Conservation (phyloP, 331 rosid species). For the Telfairia occidentalis region DNA sequence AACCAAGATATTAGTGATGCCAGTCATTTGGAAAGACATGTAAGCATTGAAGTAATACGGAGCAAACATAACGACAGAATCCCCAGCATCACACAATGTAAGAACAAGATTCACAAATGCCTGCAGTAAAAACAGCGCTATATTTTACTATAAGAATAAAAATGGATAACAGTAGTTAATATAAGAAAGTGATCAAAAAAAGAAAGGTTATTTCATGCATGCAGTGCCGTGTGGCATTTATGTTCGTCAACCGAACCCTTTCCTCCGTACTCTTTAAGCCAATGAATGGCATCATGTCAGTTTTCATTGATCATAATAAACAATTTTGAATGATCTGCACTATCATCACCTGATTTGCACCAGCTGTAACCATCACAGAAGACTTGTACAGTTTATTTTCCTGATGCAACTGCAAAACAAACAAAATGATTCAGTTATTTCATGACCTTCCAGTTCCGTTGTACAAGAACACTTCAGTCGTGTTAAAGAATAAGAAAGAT, state of each 20-base stretch:
- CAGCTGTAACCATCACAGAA: conserved; percentile 95
- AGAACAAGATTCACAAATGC: conserved; percentile 95
- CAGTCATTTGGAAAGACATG: conserved; percentile 99
- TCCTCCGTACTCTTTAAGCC: neutral
- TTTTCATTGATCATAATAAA: neutral
- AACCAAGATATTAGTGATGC: conserved; percentile 66
- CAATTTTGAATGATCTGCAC: conserved; percentile 8
- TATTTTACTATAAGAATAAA: neutral
- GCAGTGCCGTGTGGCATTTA: neutral
- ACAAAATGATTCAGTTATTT: conserved; percentile 3
- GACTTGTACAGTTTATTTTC: conserved; percentile 81
- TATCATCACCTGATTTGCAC: conserved; percentile 87
- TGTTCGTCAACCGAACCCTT: neutral
- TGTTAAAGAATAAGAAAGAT: neutral
- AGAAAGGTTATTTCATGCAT: neutral
- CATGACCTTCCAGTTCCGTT: neutral
- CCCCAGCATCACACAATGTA: conserved; percentile 87
- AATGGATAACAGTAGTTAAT: neutral
- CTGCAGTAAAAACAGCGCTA: conserved; percentile 36
- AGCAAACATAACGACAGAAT: conserved; percentile 90
- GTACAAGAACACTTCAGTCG: neutral
- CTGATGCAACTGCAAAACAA: conserved; percentile 42
- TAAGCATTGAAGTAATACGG: conserved; percentile 96
- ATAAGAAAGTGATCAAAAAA: neutral
- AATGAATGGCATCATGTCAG: neutral